These are phyloP conservation scores for Trichoderma oligosporum DNA, from an alignment of 2,329 filamentous ascomycete genomes.

Conservation along the genomic window DNA sequence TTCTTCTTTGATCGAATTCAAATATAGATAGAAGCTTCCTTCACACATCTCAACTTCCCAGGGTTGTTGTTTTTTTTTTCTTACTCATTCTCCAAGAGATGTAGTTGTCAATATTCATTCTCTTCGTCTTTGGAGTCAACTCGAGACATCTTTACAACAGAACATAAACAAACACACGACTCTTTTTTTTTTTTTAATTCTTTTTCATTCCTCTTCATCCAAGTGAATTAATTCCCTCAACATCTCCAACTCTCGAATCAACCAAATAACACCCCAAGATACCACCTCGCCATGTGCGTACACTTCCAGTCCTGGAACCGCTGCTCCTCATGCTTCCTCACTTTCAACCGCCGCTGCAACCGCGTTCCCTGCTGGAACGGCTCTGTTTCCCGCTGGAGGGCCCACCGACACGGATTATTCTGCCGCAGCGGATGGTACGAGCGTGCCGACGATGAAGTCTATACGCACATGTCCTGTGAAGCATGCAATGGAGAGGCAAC, in stretches of 20 bases:
- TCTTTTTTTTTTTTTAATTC: background rate
- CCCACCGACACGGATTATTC: slow-evolving; percentile 21
- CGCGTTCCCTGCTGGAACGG: slow-evolving; percentile 25
- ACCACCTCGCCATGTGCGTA: slow-evolving; percentile 21
- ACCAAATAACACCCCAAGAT: background rate
- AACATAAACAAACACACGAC: too few relatives aligned
- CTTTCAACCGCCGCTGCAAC: slow-evolving; percentile 21
- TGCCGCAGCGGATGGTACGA: slow-evolving; percentile 20
- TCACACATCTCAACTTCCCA: too few relatives aligned
- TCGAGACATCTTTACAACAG: background rate
- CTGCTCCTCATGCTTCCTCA: slow-evolving; percentile 21
- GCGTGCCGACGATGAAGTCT: slow-evolving; percentile 17
- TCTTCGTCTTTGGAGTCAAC: background rate
- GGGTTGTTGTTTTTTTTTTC: too few relatives aligned
- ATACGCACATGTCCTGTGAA: slow-evolving; percentile 8
- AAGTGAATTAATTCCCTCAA: too few relatives aligned
- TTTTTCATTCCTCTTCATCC: background rate
- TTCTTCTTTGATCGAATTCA: background rate
- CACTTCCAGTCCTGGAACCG: slow-evolving; percentile 21
- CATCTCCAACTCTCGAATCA: too few relatives aligned
- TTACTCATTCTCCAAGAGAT: background rate
- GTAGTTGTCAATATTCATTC: background rate
- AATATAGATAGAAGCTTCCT: slow-evolving; percentile 2
- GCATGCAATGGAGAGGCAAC: background rate
- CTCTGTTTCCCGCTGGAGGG: slow-evolving; percentile 11